phyloP scores from a whole-genome alignment of 2,329 filamentous ascomycete genomes.

The Diaporthe capsici region DNA sequence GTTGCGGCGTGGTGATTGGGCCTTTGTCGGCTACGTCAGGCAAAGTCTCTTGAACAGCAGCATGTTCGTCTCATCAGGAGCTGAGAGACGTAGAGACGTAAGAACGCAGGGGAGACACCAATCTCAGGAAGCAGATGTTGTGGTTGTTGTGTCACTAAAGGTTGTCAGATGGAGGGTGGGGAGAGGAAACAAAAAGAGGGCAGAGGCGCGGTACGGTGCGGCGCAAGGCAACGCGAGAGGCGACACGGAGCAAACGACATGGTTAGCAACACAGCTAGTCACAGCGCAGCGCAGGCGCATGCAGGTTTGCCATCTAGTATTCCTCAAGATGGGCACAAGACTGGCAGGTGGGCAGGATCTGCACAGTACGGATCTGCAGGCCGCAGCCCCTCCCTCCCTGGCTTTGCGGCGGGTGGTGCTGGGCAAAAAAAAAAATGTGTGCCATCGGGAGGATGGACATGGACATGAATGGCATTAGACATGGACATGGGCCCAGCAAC shows the following conservation, averaged over 20 bases:
- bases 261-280: not conserved
- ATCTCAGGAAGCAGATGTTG: not conserved
- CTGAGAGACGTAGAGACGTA: not conserved
- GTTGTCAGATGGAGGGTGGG: not conserved
- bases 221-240: not conserved
- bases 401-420: not conserved
- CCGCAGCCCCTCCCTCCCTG: constrained; percentile 19
- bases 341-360: constrained; percentile 13
- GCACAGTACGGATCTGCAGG: constrained; percentile 17
- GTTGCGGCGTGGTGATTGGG: not conserved
- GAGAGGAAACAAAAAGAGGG: not conserved
- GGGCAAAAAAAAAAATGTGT: not conserved
- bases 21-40: constrained; percentile 22
- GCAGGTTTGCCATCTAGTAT: not conserved
- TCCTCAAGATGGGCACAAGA: constrained; percentile 5
- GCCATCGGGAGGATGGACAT: not conserved
- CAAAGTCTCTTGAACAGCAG: not conserved
- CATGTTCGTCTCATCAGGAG: constrained; percentile 21
- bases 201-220: not conserved
- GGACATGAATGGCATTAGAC: constrained; percentile 6
- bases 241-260: constrained; percentile 8
- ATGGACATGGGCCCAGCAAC: constrained; percentile 13
- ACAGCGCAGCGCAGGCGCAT: constrained; percentile 3
- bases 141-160: not conserved
- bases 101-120: not conserved